phyloP scores from a whole-genome alignment of 2,329 filamentous ascomycete species.

The Tolypocladium nubicola region DNA sequence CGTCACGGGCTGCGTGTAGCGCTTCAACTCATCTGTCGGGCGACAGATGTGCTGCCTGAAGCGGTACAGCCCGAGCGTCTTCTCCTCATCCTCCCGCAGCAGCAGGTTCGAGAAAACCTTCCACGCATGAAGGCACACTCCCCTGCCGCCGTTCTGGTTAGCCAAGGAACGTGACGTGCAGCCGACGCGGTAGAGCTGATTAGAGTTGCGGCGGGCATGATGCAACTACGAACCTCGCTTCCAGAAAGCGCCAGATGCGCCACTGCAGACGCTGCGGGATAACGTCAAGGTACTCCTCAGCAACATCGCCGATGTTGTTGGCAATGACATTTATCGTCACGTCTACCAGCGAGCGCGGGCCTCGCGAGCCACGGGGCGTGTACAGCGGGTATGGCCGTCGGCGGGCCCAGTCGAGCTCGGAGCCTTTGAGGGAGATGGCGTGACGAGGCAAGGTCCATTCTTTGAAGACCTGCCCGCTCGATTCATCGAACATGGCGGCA shows the following conservation, averaged over 20 bases:
- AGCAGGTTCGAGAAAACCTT: slow-evolving; percentile 25
- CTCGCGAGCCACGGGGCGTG: slow-evolving; percentile 15
- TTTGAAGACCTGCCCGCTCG: slow-evolving; percentile 23
- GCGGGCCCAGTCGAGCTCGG: slow-evolving; percentile 25
- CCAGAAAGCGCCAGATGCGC: slow-evolving; percentile 28
- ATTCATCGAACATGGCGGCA: slow-evolving; percentile 20
- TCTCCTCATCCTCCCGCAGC: slow-evolving; percentile 20
- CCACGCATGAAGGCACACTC: slow-evolving; percentile 28
- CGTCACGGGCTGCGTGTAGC: slow-evolving; percentile 27
- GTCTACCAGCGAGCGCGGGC: slow-evolving; percentile 26
- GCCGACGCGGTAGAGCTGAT: not conserved
- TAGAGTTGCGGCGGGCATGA: not conserved
- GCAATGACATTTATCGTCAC: slow-evolving; percentile 27
- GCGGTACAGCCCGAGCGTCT: slow-evolving; percentile 24
- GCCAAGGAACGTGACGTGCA: not conserved
- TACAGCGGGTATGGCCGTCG: slow-evolving; percentile 16
- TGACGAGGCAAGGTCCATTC: slow-evolving; percentile 24
- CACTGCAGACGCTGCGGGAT: slow-evolving; percentile 23
- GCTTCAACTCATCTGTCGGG: slow-evolving; percentile 19
- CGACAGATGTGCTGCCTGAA: slow-evolving; percentile 28
- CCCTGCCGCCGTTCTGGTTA: slow-evolving; percentile 12
- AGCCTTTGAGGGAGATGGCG: slow-evolving; percentile 8
- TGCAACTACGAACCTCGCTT: slow-evolving; percentile 24
- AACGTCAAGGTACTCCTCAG: slow-evolving; percentile 19
- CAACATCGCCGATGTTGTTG: slow-evolving; percentile 24